Percentiles rank a stretch among this genome's conserved stretches.
phyloP scores from a whole-genome alignment of 345 rosid species.

The Linum trigynum region DNA sequence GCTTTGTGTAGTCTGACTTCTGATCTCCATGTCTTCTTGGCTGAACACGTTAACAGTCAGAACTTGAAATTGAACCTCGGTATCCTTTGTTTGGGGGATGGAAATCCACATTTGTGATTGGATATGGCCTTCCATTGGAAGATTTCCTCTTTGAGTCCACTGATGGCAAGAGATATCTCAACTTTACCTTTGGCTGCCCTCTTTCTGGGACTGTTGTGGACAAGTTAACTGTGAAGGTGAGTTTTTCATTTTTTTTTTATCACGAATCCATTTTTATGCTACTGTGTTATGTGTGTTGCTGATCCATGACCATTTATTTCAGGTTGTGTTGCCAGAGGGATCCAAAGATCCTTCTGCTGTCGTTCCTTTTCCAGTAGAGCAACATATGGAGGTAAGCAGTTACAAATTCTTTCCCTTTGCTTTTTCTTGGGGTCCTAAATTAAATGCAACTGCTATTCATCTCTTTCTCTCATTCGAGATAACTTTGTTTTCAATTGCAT shows the following conservation, averaged over 20 bases:
- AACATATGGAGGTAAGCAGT: constrained; percentile 55
- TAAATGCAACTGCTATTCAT: background rate
- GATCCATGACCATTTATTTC: constrained; percentile 25
- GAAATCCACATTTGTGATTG: constrained; percentile 88
- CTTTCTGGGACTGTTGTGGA: constrained; percentile 75
- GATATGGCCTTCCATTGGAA: constrained; percentile 80
- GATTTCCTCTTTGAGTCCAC: constrained; percentile 84
- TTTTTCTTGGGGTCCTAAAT: background rate
- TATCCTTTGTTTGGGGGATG: constrained; percentile 99
- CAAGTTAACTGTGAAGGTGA: constrained; percentile 77
- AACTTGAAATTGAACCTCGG: constrained; percentile 91
- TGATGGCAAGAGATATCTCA: constrained; percentile 86
- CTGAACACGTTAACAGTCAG: constrained; percentile 52
- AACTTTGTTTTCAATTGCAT: background rate
- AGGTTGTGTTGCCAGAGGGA: constrained; percentile 98
- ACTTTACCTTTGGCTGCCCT: constrained; percentile 94
- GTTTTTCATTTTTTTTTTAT: constrained; percentile 19
- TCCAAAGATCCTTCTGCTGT: constrained; percentile 78
- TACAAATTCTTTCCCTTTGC: background rate
- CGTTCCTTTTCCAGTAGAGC: constrained; percentile 75
- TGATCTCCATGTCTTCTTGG: constrained; percentile 8
- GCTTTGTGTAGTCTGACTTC: background rate
- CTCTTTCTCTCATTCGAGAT: background rate
- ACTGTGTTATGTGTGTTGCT: constrained; percentile 8
- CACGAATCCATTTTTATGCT: constrained; percentile 7